Conservation (phyloP, 257 asterid genomes). For the Linderniella brevidens region DNA sequence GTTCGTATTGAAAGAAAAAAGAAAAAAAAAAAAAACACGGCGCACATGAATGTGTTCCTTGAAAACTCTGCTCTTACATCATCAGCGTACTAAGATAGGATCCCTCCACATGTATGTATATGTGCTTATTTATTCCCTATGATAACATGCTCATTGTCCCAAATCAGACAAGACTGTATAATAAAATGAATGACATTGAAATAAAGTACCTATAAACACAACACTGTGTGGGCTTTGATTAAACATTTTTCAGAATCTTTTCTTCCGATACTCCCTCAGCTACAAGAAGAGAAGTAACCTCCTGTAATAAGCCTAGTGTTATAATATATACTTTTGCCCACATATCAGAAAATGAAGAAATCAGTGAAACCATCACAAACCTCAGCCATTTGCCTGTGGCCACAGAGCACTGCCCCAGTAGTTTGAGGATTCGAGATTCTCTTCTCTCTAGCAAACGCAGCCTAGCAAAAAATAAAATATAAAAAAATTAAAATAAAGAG, state of each 20-base stretch:
- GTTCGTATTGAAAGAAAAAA: too few species aligned
- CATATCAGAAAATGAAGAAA: too few species aligned
- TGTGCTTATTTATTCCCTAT: too few species aligned
- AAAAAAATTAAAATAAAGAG: conserved; percentile 1
- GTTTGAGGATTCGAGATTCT: conserved; percentile 41
- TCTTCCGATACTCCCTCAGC: conserved; percentile 55
- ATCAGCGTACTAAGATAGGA: too few species aligned
- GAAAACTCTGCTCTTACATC: too few species aligned
- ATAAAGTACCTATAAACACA: too few species aligned
- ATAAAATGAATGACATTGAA: too few species aligned
- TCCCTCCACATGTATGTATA: too few species aligned
- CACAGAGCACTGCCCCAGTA: conserved; percentile 84
- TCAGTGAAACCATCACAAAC: conserved; percentile 16
- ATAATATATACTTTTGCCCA: neutral
- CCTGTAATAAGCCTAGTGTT: conserved; percentile 25
- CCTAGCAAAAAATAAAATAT: conserved; percentile 29
- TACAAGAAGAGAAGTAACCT: conserved; percentile 66
- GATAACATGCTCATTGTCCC: too few species aligned
- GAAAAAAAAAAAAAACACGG: too few species aligned
- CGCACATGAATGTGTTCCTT: neutral
- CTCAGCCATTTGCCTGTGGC: conserved; percentile 86
- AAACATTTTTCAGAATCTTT: conserved; percentile 2
- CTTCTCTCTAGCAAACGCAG: conserved; percentile 67
- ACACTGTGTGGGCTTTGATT: too few species aligned
- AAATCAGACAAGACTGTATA: too few species aligned